Evolutionary conservation across 495 filamentous ascomycete genomes (phyloP).

Genomic region (Echria macrotheca): DNA sequence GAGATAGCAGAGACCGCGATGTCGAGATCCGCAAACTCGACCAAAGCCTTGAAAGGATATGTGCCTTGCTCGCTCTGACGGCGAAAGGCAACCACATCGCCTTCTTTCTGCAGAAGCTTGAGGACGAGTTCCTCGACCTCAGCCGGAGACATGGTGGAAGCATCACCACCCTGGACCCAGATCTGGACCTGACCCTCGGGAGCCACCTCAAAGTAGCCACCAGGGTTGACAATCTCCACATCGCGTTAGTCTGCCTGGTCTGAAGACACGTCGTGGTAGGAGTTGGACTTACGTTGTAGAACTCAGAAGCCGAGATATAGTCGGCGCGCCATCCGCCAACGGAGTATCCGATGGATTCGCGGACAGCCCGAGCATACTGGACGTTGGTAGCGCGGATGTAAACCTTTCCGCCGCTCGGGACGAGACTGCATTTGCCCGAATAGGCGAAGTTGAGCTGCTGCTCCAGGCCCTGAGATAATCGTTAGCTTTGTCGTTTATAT

Average conservation of each 20-base stretch:
- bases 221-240: slow-evolving; percentile 18
- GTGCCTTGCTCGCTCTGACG: slow-evolving; percentile 27
- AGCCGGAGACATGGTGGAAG: slow-evolving; percentile 6
- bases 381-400: slow-evolving; percentile 55
- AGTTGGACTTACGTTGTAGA: slow-evolving; percentile 26
- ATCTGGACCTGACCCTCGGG: slow-evolving; percentile 48
- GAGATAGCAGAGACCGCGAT: slow-evolving; percentile 30
- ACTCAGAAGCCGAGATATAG: slow-evolving; percentile 44
- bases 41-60: slow-evolving; percentile 35
- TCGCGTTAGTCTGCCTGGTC: too few species aligned
- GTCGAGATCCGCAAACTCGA: slow-evolving; percentile 53
- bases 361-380: slow-evolving; percentile 47
- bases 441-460: too few species aligned
- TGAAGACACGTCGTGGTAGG: too few species aligned
- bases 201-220: slow-evolving; percentile 24
- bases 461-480: too few species aligned
- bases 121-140: slow-evolving; percentile 38
- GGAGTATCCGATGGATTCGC: slow-evolving; percentile 38
- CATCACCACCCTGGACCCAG: slow-evolving; percentile 31
- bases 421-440: slow-evolving; percentile 27
- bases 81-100: slow-evolving; percentile 50
- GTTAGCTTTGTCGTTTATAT: too few species aligned
- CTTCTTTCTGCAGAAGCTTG: slow-evolving; percentile 40
- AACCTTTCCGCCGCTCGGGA: slow-evolving; percentile 29
- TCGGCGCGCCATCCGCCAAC: slow-evolving; percentile 45